Evolutionary conservation across 1,284 basidiomycete genomes (phyloP).

Genomic region (Trichosporon coremiiforme): DNA sequence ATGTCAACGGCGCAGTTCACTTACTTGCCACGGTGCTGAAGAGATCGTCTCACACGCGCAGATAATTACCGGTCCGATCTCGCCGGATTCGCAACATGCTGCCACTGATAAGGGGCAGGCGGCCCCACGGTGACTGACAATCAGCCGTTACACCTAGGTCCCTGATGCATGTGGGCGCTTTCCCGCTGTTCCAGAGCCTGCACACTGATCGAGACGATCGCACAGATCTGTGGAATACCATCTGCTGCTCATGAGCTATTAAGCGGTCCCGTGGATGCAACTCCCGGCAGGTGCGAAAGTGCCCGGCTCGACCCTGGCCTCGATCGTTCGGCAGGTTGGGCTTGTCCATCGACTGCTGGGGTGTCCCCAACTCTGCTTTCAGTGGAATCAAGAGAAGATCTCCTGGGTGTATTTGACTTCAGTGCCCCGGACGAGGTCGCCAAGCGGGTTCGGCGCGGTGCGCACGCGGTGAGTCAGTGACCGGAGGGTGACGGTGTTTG

Average conservation of each 20-base stretch:
- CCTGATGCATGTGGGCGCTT: background rate
- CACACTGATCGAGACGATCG: background rate
- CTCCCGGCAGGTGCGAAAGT: background rate
- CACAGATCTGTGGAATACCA: background rate
- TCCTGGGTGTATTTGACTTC: no score
- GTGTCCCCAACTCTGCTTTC: no score
- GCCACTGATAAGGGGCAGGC: background rate
- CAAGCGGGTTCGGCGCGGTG: no score
- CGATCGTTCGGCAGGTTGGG: no score
- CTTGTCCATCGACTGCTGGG: no score
- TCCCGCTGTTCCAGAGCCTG: background rate
- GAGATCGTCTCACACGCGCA: background rate
- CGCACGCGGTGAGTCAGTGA: no score
- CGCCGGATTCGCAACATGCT: background rate
- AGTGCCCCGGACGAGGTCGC: no score
- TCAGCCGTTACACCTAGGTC: background rate
- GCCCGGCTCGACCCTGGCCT: no score
- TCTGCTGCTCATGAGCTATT: background rate
- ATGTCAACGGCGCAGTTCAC: background rate
- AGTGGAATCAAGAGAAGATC: no score
- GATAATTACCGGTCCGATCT: background rate
- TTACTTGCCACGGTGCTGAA: background rate
- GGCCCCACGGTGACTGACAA: no score
- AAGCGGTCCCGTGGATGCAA: background rate
- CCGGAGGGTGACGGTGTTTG: no score